Base-by-base conservation (phyloP, 176 grass and related monocot genomes). In the Miscanthus lutarioriparius region DNA sequence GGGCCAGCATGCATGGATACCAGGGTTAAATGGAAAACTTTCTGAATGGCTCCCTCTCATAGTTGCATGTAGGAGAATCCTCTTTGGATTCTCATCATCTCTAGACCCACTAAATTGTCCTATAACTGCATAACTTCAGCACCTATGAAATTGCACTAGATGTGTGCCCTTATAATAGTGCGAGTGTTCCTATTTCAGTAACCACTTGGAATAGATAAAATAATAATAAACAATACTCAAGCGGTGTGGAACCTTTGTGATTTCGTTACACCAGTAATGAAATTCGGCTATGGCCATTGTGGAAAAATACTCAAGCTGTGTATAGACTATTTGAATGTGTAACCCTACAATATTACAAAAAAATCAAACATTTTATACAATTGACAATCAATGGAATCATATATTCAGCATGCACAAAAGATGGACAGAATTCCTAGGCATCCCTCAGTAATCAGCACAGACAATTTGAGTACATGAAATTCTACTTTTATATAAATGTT, bases 101-200 rank as follows among this genome's bases (percentile, higher is more conserved):
- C 69, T 48, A 84, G 61, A 84, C 32, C 16, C 39, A 63, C 20
- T 26, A 79, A 53, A 86, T 72, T 27, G 27, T 79, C 32, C 53
- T 39, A 79, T 72, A 72, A 43, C 13, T 77, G 64, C 26, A 56
- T 59, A 79, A 62, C 16, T 62, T 27, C 38, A 64, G 30, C 36
- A 53, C 73, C 40, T 38, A 64, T 27, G 56, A 72, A 23, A 62
- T 48, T 47, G 13, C 19, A 6, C 49, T 40, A 78, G 47, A 25
- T 47, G 58, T 27, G 6, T 12, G 19, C 48, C 48, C 9, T 74
- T 23, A 37, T 26, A 74, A 25, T 72, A 80, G 58, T 66, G 23
- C 7, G 5, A 72, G 1, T 58, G 62, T 48, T 80, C 69, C 59
- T 41, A 53, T 32, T 19, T 76, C 17, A 70, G 27, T 63, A 27